These are phyloP conservation scores for Wallacemonas sp. DNA, from an alignment of 208 protist genomes.

Conservation along the genomic window DNA sequence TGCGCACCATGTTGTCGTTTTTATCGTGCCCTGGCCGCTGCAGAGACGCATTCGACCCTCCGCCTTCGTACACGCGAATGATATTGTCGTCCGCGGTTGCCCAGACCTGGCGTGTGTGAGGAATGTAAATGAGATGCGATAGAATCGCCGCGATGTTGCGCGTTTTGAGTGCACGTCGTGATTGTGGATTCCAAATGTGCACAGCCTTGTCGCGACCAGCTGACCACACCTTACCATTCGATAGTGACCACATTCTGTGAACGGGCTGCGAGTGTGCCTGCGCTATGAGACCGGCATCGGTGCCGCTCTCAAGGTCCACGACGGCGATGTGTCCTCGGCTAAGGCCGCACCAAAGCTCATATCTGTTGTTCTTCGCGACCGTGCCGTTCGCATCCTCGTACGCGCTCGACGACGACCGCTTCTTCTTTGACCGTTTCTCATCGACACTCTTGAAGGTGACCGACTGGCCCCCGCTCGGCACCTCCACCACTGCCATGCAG, in stretches of 20 bases:
- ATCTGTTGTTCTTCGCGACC: neutral
- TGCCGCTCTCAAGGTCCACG: conserved; percentile 60
- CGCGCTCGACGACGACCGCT: neutral
- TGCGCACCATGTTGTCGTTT: conserved; percentile 65
- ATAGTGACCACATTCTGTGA: conserved; percentile 70
- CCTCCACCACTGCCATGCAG: conserved; percentile 77
- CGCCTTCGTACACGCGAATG: conserved; percentile 81
- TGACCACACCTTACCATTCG: conserved; percentile 78
- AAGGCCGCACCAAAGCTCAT: conserved; percentile 80
- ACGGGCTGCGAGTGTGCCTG: conserved; percentile 76
- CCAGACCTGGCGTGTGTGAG: conserved; percentile 62
- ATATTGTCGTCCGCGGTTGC: conserved; percentile 72
- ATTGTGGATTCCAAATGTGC: conserved; percentile 85
- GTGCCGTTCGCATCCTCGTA: neutral
- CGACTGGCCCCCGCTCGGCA: conserved; percentile 52
- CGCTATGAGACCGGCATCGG: conserved; percentile 48
- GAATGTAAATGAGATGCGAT: conserved; percentile 62
- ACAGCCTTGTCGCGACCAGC: conserved; percentile 84
- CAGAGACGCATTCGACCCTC: conserved; percentile 67
- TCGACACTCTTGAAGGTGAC: conserved; percentile 66
- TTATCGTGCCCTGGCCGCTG: conserved; percentile 35
- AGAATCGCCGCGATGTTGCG: conserved; percentile 86
- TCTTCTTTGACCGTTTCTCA: conserved; percentile 15
- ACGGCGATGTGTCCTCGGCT: conserved; percentile 68
- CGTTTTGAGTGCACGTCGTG: conserved; percentile 65